Evolutionary conservation across 441 rosid species (phyloP).

Genomic region (Euphorbia celastroides): DNA sequence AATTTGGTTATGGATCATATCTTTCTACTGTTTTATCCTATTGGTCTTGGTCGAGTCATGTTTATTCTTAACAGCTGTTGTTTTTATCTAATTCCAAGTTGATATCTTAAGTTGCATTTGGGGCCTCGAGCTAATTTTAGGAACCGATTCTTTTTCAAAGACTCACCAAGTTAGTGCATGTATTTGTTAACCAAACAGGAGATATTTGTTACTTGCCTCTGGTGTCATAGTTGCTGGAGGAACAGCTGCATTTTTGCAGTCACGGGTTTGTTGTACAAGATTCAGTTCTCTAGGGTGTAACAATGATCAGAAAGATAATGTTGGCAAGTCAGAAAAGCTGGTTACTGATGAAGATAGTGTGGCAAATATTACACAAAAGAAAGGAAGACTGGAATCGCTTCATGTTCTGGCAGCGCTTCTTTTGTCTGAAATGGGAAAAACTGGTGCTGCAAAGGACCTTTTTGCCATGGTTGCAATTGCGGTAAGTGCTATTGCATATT

Average conservation of each 20-base stretch:
- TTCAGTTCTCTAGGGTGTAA: constrained; percentile 31
- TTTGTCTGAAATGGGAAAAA: constrained; percentile 83
- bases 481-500: constrained; percentile 45
- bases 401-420: constrained; percentile 74
- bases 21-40: background rate
- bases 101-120: background rate
- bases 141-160: background rate
- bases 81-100: background rate
- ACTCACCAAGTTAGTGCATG: background rate
- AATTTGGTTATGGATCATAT: background rate
- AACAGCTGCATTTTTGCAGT: constrained; percentile 71
- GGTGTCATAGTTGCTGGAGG: constrained; percentile 89
- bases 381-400: constrained; percentile 78
- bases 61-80: background rate
- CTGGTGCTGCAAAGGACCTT: constrained; percentile 86
- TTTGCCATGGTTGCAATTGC: constrained; percentile 69
- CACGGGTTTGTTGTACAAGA: constrained; percentile 39
- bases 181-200: constrained; percentile 41
- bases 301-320: constrained; percentile 49
- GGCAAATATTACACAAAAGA: constrained; percentile 42
- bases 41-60: background rate
- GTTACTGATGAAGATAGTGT: constrained; percentile 29
- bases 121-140: background rate
- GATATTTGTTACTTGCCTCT: constrained; percentile 70
- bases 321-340: constrained; percentile 33